Evolutionary conservation across 352 stramenopile genomes (phyloP).

Genomic region (Phytophthora uliginosa): DNA sequence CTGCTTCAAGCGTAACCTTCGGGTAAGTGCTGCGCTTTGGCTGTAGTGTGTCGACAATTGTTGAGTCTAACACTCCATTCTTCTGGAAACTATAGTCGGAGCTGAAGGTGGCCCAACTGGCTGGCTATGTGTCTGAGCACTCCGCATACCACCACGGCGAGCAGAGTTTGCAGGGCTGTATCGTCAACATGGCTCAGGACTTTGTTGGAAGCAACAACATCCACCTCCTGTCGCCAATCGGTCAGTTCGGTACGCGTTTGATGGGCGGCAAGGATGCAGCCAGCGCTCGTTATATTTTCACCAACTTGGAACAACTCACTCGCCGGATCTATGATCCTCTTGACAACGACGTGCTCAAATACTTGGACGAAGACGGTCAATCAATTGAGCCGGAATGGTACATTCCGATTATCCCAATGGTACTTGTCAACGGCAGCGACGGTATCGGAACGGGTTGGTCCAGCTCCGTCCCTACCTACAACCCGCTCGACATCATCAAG

Average conservation of each 20-base stretch:
- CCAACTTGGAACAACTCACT: conserved; percentile 90
- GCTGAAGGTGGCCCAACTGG: conserved; percentile 96
- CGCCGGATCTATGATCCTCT: conserved; percentile 89
- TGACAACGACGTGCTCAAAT: conserved; percentile 93
- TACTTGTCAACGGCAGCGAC: conserved; percentile 97
- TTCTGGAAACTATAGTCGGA: conserved; percentile 48
- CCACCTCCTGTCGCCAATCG: conserved; percentile 95
- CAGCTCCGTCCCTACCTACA: conserved; percentile 94
- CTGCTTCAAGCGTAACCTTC: conserved; percentile 99
- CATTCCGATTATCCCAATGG: conserved; percentile 97
- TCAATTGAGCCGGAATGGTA: conserved; percentile 95
- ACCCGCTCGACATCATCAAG: conserved; percentile 92
- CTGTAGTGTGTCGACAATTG: conserved; percentile 6
- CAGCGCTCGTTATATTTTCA: conserved; percentile 96
- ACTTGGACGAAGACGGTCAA: conserved; percentile 94
- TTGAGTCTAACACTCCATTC: conserved; percentile 13
- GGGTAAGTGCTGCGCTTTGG: conserved; percentile 68
- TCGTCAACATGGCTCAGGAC: conserved; percentile 99
- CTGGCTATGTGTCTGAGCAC: conserved; percentile 98
- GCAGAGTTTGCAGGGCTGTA: conserved; percentile 94
- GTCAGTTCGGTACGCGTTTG: conserved; percentile 98
- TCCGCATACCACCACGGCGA: conserved; percentile 99
- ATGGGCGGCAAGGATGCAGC: conserved; percentile 97
- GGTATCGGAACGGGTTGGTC: conserved; percentile 98
- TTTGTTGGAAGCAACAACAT: conserved; percentile 99